phyloP scores from a whole-genome alignment of 2,329 filamentous ascomycete species.

The Simplicillium sp. region DNA sequence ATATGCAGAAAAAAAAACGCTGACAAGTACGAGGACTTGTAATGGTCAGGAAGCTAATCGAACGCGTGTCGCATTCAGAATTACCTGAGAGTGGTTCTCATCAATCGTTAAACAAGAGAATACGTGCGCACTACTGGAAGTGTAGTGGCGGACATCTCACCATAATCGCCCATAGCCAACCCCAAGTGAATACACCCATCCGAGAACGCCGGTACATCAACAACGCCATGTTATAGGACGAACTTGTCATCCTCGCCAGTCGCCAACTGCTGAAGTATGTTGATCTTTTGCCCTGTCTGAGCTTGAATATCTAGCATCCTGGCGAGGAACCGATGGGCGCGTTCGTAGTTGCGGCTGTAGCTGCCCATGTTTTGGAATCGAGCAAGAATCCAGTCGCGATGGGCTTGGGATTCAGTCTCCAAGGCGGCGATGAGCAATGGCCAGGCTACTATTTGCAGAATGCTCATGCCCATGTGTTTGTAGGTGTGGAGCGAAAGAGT shows the following conservation, averaged over 20 bases:
- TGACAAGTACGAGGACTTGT: no score
- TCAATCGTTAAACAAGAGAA: no score
- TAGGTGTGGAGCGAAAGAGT: conserved; percentile 21
- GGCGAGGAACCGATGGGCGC: conserved; percentile 17
- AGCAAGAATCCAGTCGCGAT: conserved; percentile 22
- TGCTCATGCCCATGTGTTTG: conserved; percentile 20
- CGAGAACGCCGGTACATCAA: no score
- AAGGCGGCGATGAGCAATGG: conserved; percentile 24
- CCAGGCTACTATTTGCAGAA: conserved; percentile 21
- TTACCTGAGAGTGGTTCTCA: no score
- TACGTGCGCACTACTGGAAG: no score
- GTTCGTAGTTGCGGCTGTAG: conserved; percentile 21
- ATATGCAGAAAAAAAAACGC: no score
- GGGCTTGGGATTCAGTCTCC: conserved; percentile 20
- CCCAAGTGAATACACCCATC: no score
- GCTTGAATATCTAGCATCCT: conserved; percentile 1
- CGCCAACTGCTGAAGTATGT: not conserved
- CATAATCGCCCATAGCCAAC: no score
- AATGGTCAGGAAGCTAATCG: no score
- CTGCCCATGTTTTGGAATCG: conserved; percentile 17
- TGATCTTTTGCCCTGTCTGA: conserved; percentile 1
- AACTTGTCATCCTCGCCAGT: not conserved
- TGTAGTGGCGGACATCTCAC: no score
- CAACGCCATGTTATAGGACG: not conserved
- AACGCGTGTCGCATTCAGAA: no score